Percentiles rank a stretch among this genome's conserved stretches.
Evolutionary conservation across 305 asterid species (phyloP).

Genomic region (Fraxinus floribunda): DNA sequence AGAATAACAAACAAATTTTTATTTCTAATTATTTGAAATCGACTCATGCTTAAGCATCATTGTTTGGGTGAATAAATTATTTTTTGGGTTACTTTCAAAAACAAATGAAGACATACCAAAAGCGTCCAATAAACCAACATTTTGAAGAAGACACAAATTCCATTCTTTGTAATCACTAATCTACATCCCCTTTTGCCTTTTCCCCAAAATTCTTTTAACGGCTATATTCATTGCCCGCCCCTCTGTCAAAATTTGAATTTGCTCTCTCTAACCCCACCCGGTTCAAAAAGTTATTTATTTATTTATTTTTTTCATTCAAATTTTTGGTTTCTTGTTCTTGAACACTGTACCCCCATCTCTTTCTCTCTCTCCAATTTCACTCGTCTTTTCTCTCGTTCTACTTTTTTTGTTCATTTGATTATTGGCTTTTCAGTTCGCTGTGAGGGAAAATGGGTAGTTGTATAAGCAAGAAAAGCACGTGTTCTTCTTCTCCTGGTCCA

Average conservation of each 20-base stretch:
- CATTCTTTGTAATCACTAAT: background rate
- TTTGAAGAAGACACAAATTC: background rate
- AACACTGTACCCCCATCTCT: too few species aligned
- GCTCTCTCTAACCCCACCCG: background rate
- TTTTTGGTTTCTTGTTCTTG: too few species aligned
- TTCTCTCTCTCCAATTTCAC: background rate
- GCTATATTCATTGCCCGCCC: background rate
- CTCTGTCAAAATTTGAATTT: background rate
- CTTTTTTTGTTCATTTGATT: background rate
- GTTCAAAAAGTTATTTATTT: background rate
- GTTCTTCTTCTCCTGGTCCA: constrained; percentile 33
- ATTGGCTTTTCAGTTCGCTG: background rate
- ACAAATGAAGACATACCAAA: background rate
- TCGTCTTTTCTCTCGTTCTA: background rate
- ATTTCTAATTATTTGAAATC: background rate
- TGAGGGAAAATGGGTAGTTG: constrained; percentile 71
- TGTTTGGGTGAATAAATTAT: background rate
- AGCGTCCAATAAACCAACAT: background rate
- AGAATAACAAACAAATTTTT: background rate
- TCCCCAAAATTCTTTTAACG: background rate
- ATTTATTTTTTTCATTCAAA: too few species aligned
- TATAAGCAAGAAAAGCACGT: constrained; percentile 74
- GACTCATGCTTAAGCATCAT: background rate
- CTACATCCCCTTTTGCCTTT: background rate
- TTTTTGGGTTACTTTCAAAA: background rate